Conservation (phyloP, 2,329 filamentous ascomycete genomes). For the Byssoonygena ceratinophila region DNA sequence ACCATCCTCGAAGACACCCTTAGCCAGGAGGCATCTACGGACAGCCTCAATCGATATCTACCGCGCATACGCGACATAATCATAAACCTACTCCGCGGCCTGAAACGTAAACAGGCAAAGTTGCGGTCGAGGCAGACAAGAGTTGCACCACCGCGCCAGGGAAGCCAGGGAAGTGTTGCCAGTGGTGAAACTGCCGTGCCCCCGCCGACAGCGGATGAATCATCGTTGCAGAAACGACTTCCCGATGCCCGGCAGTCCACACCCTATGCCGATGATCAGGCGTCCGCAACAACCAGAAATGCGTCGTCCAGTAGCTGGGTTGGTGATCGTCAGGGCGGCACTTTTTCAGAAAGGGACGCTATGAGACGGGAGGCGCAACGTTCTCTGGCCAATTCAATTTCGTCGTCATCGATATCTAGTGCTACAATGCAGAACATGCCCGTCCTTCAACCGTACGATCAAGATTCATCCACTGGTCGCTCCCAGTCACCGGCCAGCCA, state of each 20-base stretch:
- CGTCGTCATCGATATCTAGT: conserved; percentile 45
- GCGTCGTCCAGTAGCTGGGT: conserved; percentile 23
- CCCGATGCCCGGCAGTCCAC: conserved; percentile 30
- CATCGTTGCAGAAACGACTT: conserved; percentile 28
- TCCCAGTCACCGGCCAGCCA: conserved; percentile 19
- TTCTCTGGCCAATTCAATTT: conserved; percentile 21
- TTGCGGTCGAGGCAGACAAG: conserved; percentile 50
- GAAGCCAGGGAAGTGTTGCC: conserved; percentile 39
- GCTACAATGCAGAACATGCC: conserved; percentile 65
- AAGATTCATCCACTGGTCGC: conserved; percentile 18
- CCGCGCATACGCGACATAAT: conserved; percentile 96
- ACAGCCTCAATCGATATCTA: conserved; percentile 86
- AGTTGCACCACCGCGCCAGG: conserved; percentile 31
- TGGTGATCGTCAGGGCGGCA: conserved; percentile 23
- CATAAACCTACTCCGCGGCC: conserved; percentile 86
- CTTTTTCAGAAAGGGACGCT: conserved; percentile 32
- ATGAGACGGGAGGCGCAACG: conserved; percentile 32
- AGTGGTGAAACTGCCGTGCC: conserved; percentile 38
- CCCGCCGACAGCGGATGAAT: conserved; percentile 34
- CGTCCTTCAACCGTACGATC: conserved; percentile 57
- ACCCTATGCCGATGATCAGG: conserved; percentile 28
- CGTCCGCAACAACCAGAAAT: conserved; percentile 19
- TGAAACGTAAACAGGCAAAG: conserved; percentile 95
- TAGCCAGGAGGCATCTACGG: conserved; percentile 87
- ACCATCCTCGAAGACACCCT: conserved; percentile 90